These are phyloP conservation scores for Xylaria sp. DNA, from an alignment of 2,329 filamentous ascomycete genomes.

Conservation along the genomic window DNA sequence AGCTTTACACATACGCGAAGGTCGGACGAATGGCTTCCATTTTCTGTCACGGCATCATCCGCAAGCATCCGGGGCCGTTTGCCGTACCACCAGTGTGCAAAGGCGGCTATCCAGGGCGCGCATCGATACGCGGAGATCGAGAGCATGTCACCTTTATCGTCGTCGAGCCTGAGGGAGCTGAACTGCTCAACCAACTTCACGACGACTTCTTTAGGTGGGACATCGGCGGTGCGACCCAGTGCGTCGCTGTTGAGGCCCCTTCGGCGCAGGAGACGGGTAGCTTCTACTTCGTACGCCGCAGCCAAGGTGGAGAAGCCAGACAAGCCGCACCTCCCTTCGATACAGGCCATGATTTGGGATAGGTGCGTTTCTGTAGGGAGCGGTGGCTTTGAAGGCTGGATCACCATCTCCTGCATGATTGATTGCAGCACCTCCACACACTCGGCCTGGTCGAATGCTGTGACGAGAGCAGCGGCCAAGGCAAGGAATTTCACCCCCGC, in stretches of 20 bases:
- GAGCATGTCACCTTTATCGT: background rate
- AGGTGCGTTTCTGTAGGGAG: slow-evolving; percentile 5
- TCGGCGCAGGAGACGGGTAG: slow-evolving; percentile 2
- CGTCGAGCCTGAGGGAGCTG: background rate
- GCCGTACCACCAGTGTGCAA: slow-evolving; percentile 9
- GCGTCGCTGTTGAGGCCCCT: background rate
- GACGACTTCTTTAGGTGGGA: slow-evolving; percentile 1
- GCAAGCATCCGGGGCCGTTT: slow-evolving; percentile 2
- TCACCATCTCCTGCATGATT: background rate
- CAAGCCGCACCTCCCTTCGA: slow-evolving; percentile 7
- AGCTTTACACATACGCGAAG: background rate
- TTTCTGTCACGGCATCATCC: background rate
- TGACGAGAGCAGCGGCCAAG: slow-evolving; percentile 8
- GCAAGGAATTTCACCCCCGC: slow-evolving; percentile 10
- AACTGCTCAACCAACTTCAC: background rate
- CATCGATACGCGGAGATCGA: slow-evolving; percentile 2
- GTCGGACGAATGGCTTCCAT: background rate
- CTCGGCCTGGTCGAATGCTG: slow-evolving; percentile 9
- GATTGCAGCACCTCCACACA: slow-evolving; percentile 2
- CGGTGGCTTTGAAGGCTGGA: background rate
- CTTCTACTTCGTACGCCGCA: slow-evolving; percentile 6
- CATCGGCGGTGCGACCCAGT: background rate
- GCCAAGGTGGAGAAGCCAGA: slow-evolving; percentile 5
- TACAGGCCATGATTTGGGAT: background rate
- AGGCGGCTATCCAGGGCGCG: slow-evolving; percentile 16